Evolutionary conservation across 495 filamentous ascomycete genomes (phyloP), one percentile per base, ranked within the genome.

Genomic region (Amorphotheca resinae): DNA sequence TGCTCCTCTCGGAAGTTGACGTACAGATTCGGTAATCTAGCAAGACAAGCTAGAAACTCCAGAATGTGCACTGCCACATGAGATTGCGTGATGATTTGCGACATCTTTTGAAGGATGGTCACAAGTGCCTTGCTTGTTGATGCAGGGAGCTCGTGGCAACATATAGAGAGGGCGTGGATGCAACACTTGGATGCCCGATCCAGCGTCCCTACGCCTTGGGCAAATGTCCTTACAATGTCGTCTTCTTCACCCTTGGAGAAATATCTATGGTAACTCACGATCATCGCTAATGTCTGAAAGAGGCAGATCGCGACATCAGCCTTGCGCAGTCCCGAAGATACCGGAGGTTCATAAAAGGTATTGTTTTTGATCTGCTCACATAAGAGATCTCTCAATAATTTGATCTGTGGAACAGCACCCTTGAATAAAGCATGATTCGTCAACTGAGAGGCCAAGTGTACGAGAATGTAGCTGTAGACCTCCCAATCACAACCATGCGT

Each of bases 121-220:
- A 82, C 80, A 39, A 96, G 63, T 20, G 78, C 77, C 53, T 86
- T 93, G 52, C 78, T 81, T 38, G 87, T 78, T 22, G 86, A 85
- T 21, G 75, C 66, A 18, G 88, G 87, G 20, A 95, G 72, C 58
- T 99, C 93, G 54, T 95, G 81, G 54, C 87, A 95, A 61, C 87
- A 96, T 32, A 96, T 77, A 1, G 86, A 82, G 6, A 99, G 68
- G 2, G 87, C 91, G 59, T 96, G 89, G 38, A 99, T 94, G 58
- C 91, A 95, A 36, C 76, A 81, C 53, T 84, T 87, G 20, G 85
- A 83, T 16, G 81, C 88, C 47, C 84, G 73, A 50, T 95, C 89
- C 72, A 82, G 83, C 17, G 77, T 80, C 9, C 82, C 76, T 33
- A 72, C 72, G 6, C 87, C 87, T 39, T 78, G 68, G 53, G 87